Evolutionary conservation across 306 rosid genomes (phyloP), one percentile per base, ranked within the genome.

Genomic region (Vigna hirtella): DNA sequence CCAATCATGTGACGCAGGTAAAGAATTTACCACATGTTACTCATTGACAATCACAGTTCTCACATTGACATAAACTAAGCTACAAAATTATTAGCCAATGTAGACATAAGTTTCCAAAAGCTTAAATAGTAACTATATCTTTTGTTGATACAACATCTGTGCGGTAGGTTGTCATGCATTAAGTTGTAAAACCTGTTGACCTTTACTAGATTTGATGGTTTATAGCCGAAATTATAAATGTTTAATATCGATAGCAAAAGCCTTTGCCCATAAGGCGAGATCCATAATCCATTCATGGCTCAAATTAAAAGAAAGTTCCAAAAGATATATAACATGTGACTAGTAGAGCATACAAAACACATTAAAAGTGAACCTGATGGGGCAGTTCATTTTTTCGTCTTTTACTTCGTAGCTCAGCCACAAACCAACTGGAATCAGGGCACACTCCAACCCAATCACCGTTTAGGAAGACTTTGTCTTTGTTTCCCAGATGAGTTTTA

Each of bases 391-490:
- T 88, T 63, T 72, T 81, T n/a, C 93, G 91, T 17, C 99, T 83
- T 81, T 61, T 84, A 38, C 72, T 86, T 73, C 94, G 89, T 13
- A 96, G 87, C 66, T 68, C 84, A 1, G 52, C 66, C 28, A 86
- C 98, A 86, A 96, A 96, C 24, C 86, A 74, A 52, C 47, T 22
- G 75, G 99, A 86, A 82, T 90, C 84, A 24, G 74, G 77, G 85
- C 98, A 93, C 34, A 91, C 88, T 65, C 99, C 99, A 77, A 91
- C 86, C 99, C 99, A 96, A 22, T 89, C 95, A 55, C 99, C 99
- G 70, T 93, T 91, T 59, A 93, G 79, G 79, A 96, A 87, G 71
- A 96, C 86, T 83, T 90, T 96, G 59, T 85, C 72, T 84, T 79
- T 91, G 79, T 87, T 82, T n/a, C 79, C 78, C 28, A 96, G 78